Base-by-base conservation (phyloP, 257 asterid species). In the Datura wrightii region DNA sequence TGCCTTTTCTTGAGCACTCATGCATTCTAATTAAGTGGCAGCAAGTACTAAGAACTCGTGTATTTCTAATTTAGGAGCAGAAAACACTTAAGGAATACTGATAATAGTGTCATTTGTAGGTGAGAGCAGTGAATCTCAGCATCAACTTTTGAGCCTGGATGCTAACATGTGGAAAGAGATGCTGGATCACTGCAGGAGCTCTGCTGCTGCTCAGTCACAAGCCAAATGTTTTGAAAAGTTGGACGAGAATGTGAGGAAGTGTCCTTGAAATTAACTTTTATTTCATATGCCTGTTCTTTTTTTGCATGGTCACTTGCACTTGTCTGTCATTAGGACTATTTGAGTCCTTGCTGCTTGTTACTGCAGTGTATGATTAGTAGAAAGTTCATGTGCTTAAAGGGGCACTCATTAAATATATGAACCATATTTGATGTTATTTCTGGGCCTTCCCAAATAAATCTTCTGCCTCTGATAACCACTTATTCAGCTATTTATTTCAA, bases 111-210 rank as follows among this genome's bases (percentile, higher is more conserved):
- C 31, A 65, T 86, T 86, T 88, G 86, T 90, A 94, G 98, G 87
- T 84, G 88, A 85, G 53, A 87, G 56, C 79, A 79, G 84, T 83
- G 88, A 71, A 71, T 85, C 89, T 55, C 89, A 66, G 41, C 83
- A 82, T 71, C 92, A 89, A 34, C 90, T 86, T 58, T 79, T 87
- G 60, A 88, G 63, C 55, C 84, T 36, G 34, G 97, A 88, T 79
- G 90, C 80, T 54, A 87, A 85, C 85, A 89, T 89, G 83, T 94
- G 99, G 98, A 86, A 88, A 48, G 93, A 91, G 82, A 83, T 90
- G 93, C 90, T 89, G 46, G 89, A 83, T 85, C 87, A 84, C 91
- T 91, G 89, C 85, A 79, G 79, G 83, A 85, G 70, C 82, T 86
- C 88, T 18, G 87, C 89, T 46, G 87, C 85, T 84, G 83, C 50